Evolutionary conservation across 371 early-diverging fungal species (phyloP), one percentile per base, ranked within the genome.

Genomic region (Rhizopus delemar): DNA sequence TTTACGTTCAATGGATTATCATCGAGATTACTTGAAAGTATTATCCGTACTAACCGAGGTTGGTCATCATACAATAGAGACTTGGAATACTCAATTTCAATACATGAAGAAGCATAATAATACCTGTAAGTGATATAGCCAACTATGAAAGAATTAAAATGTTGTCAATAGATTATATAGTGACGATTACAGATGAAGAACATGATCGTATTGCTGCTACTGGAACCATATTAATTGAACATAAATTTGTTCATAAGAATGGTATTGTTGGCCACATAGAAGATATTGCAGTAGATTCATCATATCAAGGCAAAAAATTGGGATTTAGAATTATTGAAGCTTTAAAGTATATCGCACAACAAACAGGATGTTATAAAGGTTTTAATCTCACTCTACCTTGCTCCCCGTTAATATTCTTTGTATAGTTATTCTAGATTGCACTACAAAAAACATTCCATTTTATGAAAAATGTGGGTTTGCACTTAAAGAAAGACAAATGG

Each of bases 181-280:
- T 93, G 43, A 94, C 96, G 0, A 92, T 97, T 50, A 22, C 22
- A 22, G 22, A 22, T 22, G 83, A 86, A 28, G 66, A 69, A 0
- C 73, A 69, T 12, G 65, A 83, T 28, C 65, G 73, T n/a, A 84
- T 99, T 46, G 92, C 93, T 32, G 99, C 93, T 15, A 88, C 93
- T 15, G 99, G 98, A 28, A 96, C 98, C 13, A 77, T 99, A 46
- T 71, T 99, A 41, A 86, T 96, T 28, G 99, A 99, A 74, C 90
- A 92, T 58, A 99, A 99, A 80, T 96, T 99, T 66, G 86, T 97
- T 9, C 90, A 94, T 56, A 77, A 82, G 53, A 90, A 90, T 63
- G 98, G 95, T 9, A 71, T 89, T 34, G 87, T 86, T 6, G 97
- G 89, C 3, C 92, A 92, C 52, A 92, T 93, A 59, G 90, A 92